phyloP scores from a whole-genome alignment of 2,329 filamentous ascomycete genomes.

The Fusarium penzigii region DNA sequence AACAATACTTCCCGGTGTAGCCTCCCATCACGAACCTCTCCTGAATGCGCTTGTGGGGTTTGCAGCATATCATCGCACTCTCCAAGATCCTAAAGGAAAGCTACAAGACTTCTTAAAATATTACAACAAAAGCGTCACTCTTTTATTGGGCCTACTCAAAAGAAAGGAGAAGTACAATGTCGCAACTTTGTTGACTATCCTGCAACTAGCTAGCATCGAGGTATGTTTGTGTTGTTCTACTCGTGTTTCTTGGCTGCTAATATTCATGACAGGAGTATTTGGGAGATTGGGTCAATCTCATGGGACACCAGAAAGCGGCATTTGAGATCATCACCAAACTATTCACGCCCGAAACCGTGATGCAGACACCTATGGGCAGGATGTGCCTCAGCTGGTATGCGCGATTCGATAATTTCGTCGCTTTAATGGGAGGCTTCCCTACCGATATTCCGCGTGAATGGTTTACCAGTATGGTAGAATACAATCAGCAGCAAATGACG shows the following conservation, averaged over 20 bases:
- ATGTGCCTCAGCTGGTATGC: conserved; percentile 86
- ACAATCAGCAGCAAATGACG: conserved; percentile 59
- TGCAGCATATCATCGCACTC: conserved; percentile 79
- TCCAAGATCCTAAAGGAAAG: conserved; percentile 69
- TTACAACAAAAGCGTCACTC: conserved; percentile 83
- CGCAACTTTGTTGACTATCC: conserved; percentile 78
- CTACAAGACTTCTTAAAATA: conserved; percentile 83
- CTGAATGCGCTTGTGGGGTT: conserved; percentile 88
- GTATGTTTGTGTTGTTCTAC: conserved; percentile 44
- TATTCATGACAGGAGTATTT: conserved; percentile 71
- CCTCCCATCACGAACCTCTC: conserved; percentile 73
- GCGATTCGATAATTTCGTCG: conserved; percentile 83
- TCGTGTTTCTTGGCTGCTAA: conserved; percentile 12
- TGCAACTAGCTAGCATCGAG: conserved; percentile 93
- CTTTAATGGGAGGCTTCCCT: conserved; percentile 77
- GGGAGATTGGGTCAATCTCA: conserved; percentile 92
- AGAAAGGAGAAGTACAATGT: conserved; percentile 70
- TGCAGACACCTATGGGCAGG: conserved; percentile 68
- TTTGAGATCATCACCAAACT: conserved; percentile 76
- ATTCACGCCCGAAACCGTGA: conserved; percentile 74
- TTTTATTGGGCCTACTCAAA: conserved; percentile 71
- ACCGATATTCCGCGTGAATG: conserved; percentile 75
- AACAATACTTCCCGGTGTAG: conserved; percentile 68
- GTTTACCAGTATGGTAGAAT: conserved; percentile 67
- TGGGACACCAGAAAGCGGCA: conserved; percentile 90